A percentile compares a stretch with the other conserved stretches of the same genome.
Conservation (phyloP, 164 flowering plant genomes). For the Dillenia turbinata region DNA sequence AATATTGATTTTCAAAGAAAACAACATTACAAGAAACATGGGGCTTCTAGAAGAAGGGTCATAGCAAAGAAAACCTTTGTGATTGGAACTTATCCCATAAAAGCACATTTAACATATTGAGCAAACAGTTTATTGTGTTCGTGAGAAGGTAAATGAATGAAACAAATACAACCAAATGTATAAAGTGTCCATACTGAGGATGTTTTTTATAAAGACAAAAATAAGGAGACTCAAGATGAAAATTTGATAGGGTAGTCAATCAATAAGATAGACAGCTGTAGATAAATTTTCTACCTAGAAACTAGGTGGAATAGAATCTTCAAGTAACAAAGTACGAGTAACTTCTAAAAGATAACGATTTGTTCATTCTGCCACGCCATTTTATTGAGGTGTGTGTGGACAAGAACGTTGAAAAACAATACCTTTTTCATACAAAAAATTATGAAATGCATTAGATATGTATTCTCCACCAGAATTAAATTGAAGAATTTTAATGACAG, state of each 20-base stretch:
- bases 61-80: conserved; percentile 14
- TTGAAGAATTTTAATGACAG: not conserved
- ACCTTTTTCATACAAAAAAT: not conserved
- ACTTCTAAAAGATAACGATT: conserved; percentile 11
- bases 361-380: conserved; percentile 10
- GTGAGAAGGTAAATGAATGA: conserved; percentile 14
- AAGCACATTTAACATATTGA: conserved; percentile 10
- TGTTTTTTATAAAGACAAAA: not conserved
- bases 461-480: conserved; percentile 10
- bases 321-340: not conserved
- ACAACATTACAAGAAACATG: conserved; percentile 1
- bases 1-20: not conserved
- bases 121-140: conserved; percentile 7
- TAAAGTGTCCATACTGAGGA: conserved; percentile 6
- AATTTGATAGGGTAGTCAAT: conserved; percentile 3
- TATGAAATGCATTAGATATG: not conserved
- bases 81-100: conserved; percentile 7
- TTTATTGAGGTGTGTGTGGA: conserved; percentile 10
- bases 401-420: conserved; percentile 5
- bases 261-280: not conserved
- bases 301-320: not conserved
- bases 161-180: conserved; percentile 15
- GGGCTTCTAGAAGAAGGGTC: conserved; percentile 6
- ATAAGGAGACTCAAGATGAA: conserved; percentile 4
- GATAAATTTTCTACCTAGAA: conserved; percentile 10